phyloP scores from a whole-genome alignment of 352 stramenopile genomes.

The Phytophthora colocasiae region DNA sequence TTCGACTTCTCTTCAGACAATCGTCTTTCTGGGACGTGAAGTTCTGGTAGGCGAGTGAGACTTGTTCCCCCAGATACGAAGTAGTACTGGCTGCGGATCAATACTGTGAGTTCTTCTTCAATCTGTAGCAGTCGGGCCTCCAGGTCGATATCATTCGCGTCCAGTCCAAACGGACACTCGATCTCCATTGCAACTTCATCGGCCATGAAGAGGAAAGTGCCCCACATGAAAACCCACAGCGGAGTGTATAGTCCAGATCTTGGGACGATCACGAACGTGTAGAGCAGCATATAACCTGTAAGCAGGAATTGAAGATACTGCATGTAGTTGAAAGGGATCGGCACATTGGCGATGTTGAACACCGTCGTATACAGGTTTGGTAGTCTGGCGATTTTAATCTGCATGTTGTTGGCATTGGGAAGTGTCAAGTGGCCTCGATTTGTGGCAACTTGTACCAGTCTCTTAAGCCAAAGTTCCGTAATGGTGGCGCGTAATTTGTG shows the following conservation, averaged over 20 bases:
- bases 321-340: conserved; percentile 90
- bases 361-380: conserved; percentile 81
- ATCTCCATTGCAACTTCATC: conserved; percentile 88
- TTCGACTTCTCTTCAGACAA: conserved; percentile 8
- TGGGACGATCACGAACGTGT: conserved; percentile 87
- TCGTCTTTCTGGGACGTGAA: conserved; percentile 6
- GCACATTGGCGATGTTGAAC: conserved; percentile 87
- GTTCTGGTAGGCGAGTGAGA: conserved; percentile 33
- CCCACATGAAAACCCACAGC: conserved; percentile 84
- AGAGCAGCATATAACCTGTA: conserved; percentile 78
- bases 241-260: conserved; percentile 76
- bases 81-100: conserved; percentile 85
- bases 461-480: conserved; percentile 82
- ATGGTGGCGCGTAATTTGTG: conserved; percentile 81
- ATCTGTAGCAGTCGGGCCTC: conserved; percentile 78
- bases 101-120: conserved; percentile 82
- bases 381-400: conserved; percentile 72
- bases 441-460: conserved; percentile 70
- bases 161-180: conserved; percentile 80
- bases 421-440: conserved; percentile 65
- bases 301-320: conserved; percentile 82
- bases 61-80: conserved; percentile 69
- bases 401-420: conserved; percentile 64
- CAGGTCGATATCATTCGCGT: conserved; percentile 86
- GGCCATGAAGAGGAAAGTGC: conserved; percentile 82